Percentiles rank a stretch among this genome's conserved stretches.
Conservation (phyloP, 2,329 filamentous ascomycete genomes). For the Cercospora nicotianae region DNA sequence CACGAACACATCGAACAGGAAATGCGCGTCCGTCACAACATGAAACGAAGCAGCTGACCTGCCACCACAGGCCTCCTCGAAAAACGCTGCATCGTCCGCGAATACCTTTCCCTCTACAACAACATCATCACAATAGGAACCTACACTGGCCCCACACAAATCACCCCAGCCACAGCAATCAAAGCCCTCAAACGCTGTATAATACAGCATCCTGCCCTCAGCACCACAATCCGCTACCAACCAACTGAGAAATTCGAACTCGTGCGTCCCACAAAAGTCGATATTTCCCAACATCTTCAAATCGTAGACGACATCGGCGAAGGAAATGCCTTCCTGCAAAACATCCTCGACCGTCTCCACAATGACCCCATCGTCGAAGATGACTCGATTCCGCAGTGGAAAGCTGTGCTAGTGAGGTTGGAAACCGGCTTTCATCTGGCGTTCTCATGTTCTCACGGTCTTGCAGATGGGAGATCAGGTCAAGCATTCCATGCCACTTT, state of each 20-base stretch:
- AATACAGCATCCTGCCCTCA: conserved; percentile 42
- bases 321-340: conserved; percentile 29
- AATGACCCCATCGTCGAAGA: conserved; percentile 38
- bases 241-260: conserved; percentile 43
- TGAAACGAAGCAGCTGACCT: neutral
- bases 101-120: conserved; percentile 46
- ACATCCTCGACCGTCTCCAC: conserved; percentile 36
- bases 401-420: conserved; percentile 16
- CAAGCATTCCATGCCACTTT: conserved; percentile 47
- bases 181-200: conserved; percentile 45
- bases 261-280: conserved; percentile 35
- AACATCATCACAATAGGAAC: conserved; percentile 42
- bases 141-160: conserved; percentile 32
- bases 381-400: conserved; percentile 45
- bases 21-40: neutral
- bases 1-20: neutral
- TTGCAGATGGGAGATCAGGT: conserved; percentile 49
- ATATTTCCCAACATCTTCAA: conserved; percentile 45
- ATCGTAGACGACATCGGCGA: conserved; percentile 28
- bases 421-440: conserved; percentile 30
- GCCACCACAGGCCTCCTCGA: conserved; percentile 31
- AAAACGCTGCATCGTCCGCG: conserved; percentile 44
- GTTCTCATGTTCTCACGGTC: conserved; percentile 48
- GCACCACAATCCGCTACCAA: conserved; percentile 40
- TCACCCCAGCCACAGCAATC: conserved; percentile 27